Base-by-base conservation (phyloP, 257 asterid species). In the Nicotiana knightiana region DNA sequence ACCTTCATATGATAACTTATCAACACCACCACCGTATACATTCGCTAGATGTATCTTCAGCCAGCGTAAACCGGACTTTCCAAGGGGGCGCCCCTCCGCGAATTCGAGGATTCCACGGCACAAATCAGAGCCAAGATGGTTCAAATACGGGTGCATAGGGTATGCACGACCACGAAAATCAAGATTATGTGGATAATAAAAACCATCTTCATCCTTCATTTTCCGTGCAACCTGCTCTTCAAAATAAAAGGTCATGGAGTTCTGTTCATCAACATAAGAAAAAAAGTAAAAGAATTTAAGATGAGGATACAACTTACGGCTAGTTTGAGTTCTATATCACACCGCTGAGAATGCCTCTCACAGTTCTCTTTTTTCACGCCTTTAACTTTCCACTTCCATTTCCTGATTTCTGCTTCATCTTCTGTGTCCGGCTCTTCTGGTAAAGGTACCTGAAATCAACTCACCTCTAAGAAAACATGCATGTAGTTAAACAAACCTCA, bases 151-250 rank as follows among this genome's bases (percentile, higher is more conserved):
- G 85, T 94, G 99, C 99, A 94, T 96, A n/a, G 99, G 99, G 84
- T 96, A 96, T 65, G 98, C 98, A 85, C 98, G 99, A 28, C 99
- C 99, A 53, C 98, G 93, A 62, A 96, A 96, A 90, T 96, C 99
- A 82, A 96, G 82, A 88, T 96, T 96, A 88, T 96, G 99, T 54
- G 99, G 99, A 88, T 94, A 96, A 83, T 89, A 94, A 84, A 96
- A 93, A 57, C 98, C 97, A n/a, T 93, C 99, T 87, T 96, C 98
- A 17, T 92, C 98, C 91, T 93, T 94, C 96, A 96, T 90, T 92
- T 92, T 94, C 86, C 99, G 91, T 48, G 97, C 96, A 79, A 94
- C 98, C 99, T 96, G 90, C 85, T 86, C 93, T 86, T 85, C 77
- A 84, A 84, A 85, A 68, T 83, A 80, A 67, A 55, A 21, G 21